Percentiles rank a stretch among this genome's conserved stretches.
Evolutionary conservation across 164 flowering plant species (phyloP).

Genomic region (Aristolochia fimbriata): DNA sequence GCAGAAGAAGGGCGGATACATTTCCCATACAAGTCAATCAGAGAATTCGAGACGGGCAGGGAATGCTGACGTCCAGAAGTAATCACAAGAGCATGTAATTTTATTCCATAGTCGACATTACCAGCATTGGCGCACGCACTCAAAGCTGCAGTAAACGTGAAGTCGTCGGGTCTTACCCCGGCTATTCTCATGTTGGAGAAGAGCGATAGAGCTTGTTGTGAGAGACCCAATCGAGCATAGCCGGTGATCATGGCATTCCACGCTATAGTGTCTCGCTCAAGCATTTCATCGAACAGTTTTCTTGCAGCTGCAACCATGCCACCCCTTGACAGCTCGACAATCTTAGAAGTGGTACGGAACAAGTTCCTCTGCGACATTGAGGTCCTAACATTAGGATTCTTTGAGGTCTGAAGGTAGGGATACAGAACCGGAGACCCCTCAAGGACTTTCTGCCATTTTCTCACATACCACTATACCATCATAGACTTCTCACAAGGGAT

Average conservation of each 20-base stretch:
- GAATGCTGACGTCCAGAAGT: conserved; percentile 32
- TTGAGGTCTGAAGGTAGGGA: too few species aligned
- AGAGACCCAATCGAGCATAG: conserved; percentile 38
- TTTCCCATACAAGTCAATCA: conserved; percentile 71
- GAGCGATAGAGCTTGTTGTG: conserved; percentile 32
- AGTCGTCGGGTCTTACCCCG: conserved; percentile 33
- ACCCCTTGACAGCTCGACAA: conserved; percentile 21
- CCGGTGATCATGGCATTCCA: conserved; percentile 58
- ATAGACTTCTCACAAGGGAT: too few species aligned
- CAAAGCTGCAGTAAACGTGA: conserved; percentile 49
- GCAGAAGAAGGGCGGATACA: conserved; percentile 34
- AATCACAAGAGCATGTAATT: conserved; percentile 39
- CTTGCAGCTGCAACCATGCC: conserved; percentile 35
- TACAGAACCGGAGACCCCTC: too few species aligned
- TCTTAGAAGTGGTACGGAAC: conserved; percentile 26
- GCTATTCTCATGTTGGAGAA: conserved; percentile 40
- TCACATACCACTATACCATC: too few species aligned
- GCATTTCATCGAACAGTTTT: conserved; percentile 59
- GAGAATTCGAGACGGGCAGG: conserved; percentile 51
- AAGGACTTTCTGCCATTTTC: too few species aligned
- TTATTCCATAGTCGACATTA: conserved; percentile 30
- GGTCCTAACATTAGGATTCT: too few species aligned
- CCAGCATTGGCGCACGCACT: conserved; percentile 30
- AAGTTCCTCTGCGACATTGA: conserved; percentile 15
- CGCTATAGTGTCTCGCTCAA: conserved; percentile 34